phyloP scores from a whole-genome alignment of 768 basidiomycete species.

The Mrakia gelida region DNA sequence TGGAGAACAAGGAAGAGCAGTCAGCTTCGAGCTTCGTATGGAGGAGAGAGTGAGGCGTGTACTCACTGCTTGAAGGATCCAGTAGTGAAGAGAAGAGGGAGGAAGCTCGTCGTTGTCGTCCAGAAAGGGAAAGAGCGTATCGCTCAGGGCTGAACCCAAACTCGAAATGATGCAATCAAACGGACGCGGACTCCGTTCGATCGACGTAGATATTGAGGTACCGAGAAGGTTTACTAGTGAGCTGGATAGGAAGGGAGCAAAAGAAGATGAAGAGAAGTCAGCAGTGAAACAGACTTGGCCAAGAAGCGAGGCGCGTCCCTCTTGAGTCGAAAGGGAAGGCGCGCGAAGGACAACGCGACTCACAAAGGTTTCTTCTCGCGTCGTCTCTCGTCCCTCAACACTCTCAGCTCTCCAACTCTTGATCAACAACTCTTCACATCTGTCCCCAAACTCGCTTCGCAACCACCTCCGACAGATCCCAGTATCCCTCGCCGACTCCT shows the following conservation, averaged over 20 bases:
- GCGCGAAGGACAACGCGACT: too few relatives aligned
- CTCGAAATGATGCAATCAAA: neutral
- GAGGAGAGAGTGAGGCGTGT: neutral
- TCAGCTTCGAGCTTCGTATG: neutral
- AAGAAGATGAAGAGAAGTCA: too few relatives aligned
- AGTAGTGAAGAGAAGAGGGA: neutral
- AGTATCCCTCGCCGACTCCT: constrained; percentile 16
- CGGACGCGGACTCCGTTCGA: neutral
- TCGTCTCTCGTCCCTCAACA: too few relatives aligned
- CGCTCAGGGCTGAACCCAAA: too few relatives aligned
- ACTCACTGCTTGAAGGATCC: neutral
- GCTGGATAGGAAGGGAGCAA: too few relatives aligned
- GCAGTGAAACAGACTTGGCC: too few relatives aligned
- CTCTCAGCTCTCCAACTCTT: too few relatives aligned
- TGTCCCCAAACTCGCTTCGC: constrained; percentile 4
- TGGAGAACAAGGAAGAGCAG: neutral
- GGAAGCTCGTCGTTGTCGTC: neutral
- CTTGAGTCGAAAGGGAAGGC: too few relatives aligned
- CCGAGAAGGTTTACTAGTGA: too few relatives aligned
- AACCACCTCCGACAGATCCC: constrained; percentile 10
- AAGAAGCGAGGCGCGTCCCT: too few relatives aligned
- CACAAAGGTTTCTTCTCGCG: too few relatives aligned
- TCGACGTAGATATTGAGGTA: neutral
- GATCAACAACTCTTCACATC: neutral
- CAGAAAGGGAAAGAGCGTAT: neutral